Percentiles rank a stretch among this genome's conserved stretches.
phyloP scores from a whole-genome alignment of 805 yeast genomes.

The Starmerella stigmatis region DNA sequence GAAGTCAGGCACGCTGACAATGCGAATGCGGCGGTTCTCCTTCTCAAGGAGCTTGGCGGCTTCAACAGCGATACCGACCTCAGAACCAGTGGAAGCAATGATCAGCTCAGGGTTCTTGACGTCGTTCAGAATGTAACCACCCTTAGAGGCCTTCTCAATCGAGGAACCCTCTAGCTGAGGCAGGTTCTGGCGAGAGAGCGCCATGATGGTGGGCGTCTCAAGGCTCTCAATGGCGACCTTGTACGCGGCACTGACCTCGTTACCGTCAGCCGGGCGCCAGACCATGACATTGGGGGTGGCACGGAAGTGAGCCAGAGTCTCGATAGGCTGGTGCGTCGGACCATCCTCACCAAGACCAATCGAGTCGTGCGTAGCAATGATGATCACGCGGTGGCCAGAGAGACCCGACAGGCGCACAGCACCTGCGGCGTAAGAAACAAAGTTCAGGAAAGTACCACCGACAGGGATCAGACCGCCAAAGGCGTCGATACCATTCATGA shows the following conservation, averaged over 20 bases:
- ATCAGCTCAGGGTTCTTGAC: slow-evolving; percentile 58
- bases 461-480: slow-evolving; percentile 74
- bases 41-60: slow-evolving; percentile 62
- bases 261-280: slow-evolving; percentile 47
- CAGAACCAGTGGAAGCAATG: slow-evolving; percentile 88
- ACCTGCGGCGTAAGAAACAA: slow-evolving; percentile 52
- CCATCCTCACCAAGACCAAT: slow-evolving; percentile 52
- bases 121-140: slow-evolving; percentile 73
- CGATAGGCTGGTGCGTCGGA: slow-evolving; percentile 50
- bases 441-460: slow-evolving; percentile 98
- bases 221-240: slow-evolving; percentile 46
- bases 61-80: slow-evolving; percentile 71
- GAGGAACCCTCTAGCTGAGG: slow-evolving; percentile 90
- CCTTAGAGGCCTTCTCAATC: slow-evolving; percentile 82
- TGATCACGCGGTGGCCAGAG: slow-evolving; percentile 38
- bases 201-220: slow-evolving; percentile 58
- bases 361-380: slow-evolving; percentile 49
- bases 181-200: slow-evolving; percentile 67
- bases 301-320: slow-evolving; percentile 41
- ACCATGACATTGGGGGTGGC: slow-evolving; percentile 42
- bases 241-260: slow-evolving; percentile 47
- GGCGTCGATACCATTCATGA: slow-evolving; percentile 93
- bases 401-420: slow-evolving; percentile 44
- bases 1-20: slow-evolving; percentile 92
- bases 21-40: slow-evolving; percentile 60